Base-by-base conservation (phyloP, 2,329 filamentous ascomycete genomes). In the Sporothrix sp. region DNA sequence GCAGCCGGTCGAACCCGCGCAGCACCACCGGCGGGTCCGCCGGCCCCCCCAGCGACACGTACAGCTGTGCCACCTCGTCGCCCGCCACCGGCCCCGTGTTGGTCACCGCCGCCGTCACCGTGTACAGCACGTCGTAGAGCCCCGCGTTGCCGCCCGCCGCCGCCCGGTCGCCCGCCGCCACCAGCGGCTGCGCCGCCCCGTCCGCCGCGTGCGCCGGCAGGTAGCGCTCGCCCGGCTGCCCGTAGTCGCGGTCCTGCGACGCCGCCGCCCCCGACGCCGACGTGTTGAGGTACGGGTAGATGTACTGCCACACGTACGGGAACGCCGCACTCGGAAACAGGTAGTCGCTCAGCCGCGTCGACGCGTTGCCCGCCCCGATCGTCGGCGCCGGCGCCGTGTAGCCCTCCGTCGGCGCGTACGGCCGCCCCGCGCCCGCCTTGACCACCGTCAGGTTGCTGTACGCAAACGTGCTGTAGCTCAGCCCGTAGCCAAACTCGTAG, bases 401-500 rank as follows among this genome's bases (percentile, higher is more conserved):
- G 52, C 85, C 85, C 0, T 20, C 33, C 0, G 81, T 80, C 0
- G 85, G 75, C 8, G 58, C 59, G 68, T 86, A 87, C 0, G 70
- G 60, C 18, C 63, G 64, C 1, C n/a, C 71, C 72, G n/a, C 69
- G 59, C 68, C 65, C 58, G 76, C 75, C 56, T 69, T 59, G 23
- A 14, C 10, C 30, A 88, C 68, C 27, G 72, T 64, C 30, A 93
- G 67, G 62, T 85, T 71, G n/a, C 82, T 79, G 69, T 88, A 88
- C 49, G 77, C 65, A 61, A 94, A 91, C 2, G 75, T 87, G 1
- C 86, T 88, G 73, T 93, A 94, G 3, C 80, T 85, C 11, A 94
- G 71, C 51, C 88, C 88, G 60, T 77, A 85, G 7, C 87, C 87
- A 58, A 93, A 94, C 61, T 90, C 86, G 66, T 82, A 93, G 56